Evolutionary conservation across 2,329 filamentous ascomycete genomes (phyloP).

Genomic region (Ophiostoma fasciatum): DNA sequence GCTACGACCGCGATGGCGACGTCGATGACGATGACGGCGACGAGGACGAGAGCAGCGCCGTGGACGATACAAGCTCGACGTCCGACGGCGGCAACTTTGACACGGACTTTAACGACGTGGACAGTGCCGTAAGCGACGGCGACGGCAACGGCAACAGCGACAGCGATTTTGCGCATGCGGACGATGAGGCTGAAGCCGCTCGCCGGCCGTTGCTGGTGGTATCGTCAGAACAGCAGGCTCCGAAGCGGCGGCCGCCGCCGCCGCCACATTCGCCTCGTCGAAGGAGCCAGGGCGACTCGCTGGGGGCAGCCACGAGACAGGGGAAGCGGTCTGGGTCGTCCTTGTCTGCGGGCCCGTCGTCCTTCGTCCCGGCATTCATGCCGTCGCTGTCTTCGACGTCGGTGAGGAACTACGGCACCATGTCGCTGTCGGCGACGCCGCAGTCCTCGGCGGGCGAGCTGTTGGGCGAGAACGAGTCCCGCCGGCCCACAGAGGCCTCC

Average conservation of each 20-base stretch:
- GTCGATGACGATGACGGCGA: conserved; percentile 14
- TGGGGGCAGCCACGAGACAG: neutral
- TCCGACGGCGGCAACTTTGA: conserved; percentile 13
- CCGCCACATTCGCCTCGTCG: too few species aligned
- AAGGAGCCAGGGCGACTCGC: conserved; percentile 28
- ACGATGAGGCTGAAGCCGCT: conserved; percentile 13
- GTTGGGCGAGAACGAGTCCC: neutral
- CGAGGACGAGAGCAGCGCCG: conserved; percentile 15
- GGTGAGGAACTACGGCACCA: conserved; percentile 14
- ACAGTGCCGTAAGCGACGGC: conserved; percentile 26
- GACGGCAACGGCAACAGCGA: too few species aligned
- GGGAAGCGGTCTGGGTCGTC: neutral
- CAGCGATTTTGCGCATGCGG: conserved; percentile 24
- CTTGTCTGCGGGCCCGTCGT: conserved; percentile 1
- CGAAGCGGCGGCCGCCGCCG: too few species aligned
- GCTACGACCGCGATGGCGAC: conserved; percentile 26
- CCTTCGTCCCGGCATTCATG: neutral
- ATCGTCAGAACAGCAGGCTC: too few species aligned
- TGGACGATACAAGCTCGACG: conserved; percentile 12
- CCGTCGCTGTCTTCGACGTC: conserved; percentile 5
- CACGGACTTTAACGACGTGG: conserved; percentile 22
- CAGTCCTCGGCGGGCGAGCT: neutral
- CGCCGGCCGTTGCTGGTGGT: conserved; percentile 12
- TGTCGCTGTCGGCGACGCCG: conserved; percentile 8
- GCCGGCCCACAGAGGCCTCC: neutral